Conservation (phyloP, 257 asterid genomes). For the Scutellaria galericulata region DNA sequence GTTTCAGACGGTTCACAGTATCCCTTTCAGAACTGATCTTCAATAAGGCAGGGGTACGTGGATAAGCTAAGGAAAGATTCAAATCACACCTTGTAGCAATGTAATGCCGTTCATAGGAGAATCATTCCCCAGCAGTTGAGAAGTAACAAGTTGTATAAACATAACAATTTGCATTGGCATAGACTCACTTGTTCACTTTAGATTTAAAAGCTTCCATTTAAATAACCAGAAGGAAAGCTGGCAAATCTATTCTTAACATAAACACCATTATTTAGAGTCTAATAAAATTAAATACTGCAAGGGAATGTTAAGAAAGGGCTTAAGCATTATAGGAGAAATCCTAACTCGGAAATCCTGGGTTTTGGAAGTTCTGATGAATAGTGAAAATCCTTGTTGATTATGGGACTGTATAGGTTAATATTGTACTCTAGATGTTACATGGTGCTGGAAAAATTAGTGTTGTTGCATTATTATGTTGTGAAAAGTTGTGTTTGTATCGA, state of each 20-base stretch:
- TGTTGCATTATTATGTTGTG: no score
- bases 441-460: no score
- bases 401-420: no score
- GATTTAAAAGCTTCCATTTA: neutral
- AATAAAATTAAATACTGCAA: neutral
- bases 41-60: conserved; percentile 93
- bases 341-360: no score
- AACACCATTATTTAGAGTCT: conserved; percentile 1
- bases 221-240: conserved; percentile 12
- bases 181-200: neutral
- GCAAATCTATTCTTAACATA: conserved; percentile 6
- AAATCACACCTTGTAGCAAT: conserved; percentile 8
- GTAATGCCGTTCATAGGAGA: conserved; percentile 30
- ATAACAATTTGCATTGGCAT: conserved; percentile 10
- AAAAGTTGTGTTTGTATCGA: no score
- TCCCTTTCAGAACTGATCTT: conserved; percentile 88
- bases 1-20: conserved; percentile 68
- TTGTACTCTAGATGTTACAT: no score
- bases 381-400: no score
- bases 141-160: neutral
- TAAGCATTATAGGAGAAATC: no score
- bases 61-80: conserved; percentile 72
- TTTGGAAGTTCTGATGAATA: no score
- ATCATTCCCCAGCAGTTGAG: conserved; percentile 12
- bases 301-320: neutral